Evolutionary conservation across 768 basidiomycete genomes (phyloP).

Genomic region (Tephrocybe sp.): DNA sequence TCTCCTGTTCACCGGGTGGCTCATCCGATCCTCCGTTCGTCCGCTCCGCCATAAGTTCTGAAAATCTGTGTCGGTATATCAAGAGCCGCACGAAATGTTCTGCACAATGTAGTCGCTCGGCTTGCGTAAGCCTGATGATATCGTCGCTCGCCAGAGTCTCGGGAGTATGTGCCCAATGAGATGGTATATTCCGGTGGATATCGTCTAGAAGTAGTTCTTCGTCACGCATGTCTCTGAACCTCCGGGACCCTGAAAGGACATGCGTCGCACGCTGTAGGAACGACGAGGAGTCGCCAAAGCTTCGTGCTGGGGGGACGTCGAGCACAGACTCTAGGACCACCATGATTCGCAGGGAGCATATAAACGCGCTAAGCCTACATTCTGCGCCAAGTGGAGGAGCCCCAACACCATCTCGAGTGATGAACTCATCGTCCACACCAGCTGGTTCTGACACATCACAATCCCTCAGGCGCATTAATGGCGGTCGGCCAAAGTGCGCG

Average conservation of each 20-base stretch:
- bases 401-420: conserved; percentile 70
- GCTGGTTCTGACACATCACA: conserved; percentile 90
- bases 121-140: conserved; percentile 87
- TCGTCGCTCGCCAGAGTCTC: conserved; percentile 85
- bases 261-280: conserved; percentile 75
- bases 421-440: conserved; percentile 86
- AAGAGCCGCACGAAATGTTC: conserved; percentile 87
- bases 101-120: conserved; percentile 81
- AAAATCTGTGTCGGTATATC: conserved; percentile 86
- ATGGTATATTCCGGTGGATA: conserved; percentile 67
- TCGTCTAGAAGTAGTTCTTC: conserved; percentile 84
- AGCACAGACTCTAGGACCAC: conserved; percentile 88
- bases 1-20: conserved; percentile 67
- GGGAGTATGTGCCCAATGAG: conserved; percentile 77
- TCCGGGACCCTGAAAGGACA: conserved; percentile 60
- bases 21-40: conserved; percentile 49
- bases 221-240: conserved; percentile 68
- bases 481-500: conserved; percentile 87
- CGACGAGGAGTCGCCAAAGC: conserved; percentile 62
- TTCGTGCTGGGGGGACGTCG: conserved; percentile 74
- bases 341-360: conserved; percentile 74
- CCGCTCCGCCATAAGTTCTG: conserved; percentile 72
- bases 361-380: conserved; percentile 80
- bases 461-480: conserved; percentile 83
- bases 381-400: conserved; percentile 71